Evolutionary conservation across 2,329 filamentous ascomycete species (phyloP), one percentile per base, ranked within the genome.

Genomic region (Scytalidium lignicola): DNA sequence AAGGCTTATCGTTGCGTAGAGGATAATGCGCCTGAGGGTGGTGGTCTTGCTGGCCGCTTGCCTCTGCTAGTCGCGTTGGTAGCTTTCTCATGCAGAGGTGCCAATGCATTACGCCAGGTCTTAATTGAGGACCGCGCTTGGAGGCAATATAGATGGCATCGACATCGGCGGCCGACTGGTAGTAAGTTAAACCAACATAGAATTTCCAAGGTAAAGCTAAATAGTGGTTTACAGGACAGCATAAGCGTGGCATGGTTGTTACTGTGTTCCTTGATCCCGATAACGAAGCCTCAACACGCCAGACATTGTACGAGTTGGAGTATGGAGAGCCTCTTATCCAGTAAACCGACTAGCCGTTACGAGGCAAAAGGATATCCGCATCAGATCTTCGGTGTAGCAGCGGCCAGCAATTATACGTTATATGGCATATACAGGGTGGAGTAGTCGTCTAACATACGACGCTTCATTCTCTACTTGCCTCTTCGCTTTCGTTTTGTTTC

Each of bases 251-350:
- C 3, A 28, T 62, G 15, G 53, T 62, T 9, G 53, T 54, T 3
- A 55, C 41, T 4, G 44, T 63, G n/a, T 64, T 57, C 29, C 42
- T 53, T 1, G 61, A 63, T 37, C 60, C 60, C 3, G 49, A 55
- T 6, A 63, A 64, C 32, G 5, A 37, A 17, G 6, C 12, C 5
- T 37, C 32, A 13, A 37, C 32, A n/a, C 10, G 15, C 10, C 6
- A 37, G 32, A 37, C 4, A 9, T n/a, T 37, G 4, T 17, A 5
- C 15, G 32, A 37, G 12, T 13, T 37, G 15, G 32, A 37, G 32
- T 13, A 4, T 13, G 8, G 32, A 8, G n/a, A 5, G 4, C 12
- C 32, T 37, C 32, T 37, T 5, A 37, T 37, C 5, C 32, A 37
- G 32, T 37, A 37, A 37, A 17, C 32, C 6, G 32, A 26, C 8